Base-by-base conservation (phyloP, 2,329 filamentous ascomycete genomes). In the Fusarium tuaranense region DNA sequence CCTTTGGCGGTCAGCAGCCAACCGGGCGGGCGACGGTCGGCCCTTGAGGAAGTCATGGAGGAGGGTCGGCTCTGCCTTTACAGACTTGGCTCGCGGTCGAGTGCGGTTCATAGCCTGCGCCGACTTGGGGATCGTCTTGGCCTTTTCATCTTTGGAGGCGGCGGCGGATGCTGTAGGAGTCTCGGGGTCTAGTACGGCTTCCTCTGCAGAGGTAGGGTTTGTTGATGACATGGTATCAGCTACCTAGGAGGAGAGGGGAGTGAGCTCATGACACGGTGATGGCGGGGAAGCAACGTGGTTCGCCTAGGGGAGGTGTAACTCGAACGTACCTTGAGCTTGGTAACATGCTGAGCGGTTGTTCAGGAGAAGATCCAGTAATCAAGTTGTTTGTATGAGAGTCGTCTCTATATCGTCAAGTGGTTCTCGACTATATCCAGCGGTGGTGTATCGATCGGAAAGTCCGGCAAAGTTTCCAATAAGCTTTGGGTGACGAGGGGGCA, bases 41-140 rank as follows among this genome's bases (percentile, higher is more conserved):
- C 89, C 89, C 27, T 89, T 82, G 44, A 91, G 83, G 78, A 91
- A 91, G 79, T 91, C 89, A 38, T 83, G 83, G 10, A 91, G 83
- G 6, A 91, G 82, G 3, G 87, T 90, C 7, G 83, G 81, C 64
- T 84, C 81, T 7, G 77, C 72, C 61, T 81, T 87, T 63, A 83
- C 86, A 30, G 85, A 81, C 57, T 81, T 81, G 25, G 84, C 79
- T 55, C 82, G 81, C 20, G 81, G 76, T 22, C 83, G 79, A 22
- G 65, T 68, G 41, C 80, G 80, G 22, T 76, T 70, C 10, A 79
- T 81, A 34, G 85, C 82, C 8, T 86, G 86, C 5, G 86, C 83
- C 66, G 84, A 85, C 78, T 86, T 86, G 18, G 86, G 84, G 6
- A 83, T 84, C 67, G 75, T 69, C 13, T 73, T 70, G 36, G 62